Base-by-base conservation (phyloP, 1,284 basidiomycete genomes). In the Melampsora larici-populina region DNA sequence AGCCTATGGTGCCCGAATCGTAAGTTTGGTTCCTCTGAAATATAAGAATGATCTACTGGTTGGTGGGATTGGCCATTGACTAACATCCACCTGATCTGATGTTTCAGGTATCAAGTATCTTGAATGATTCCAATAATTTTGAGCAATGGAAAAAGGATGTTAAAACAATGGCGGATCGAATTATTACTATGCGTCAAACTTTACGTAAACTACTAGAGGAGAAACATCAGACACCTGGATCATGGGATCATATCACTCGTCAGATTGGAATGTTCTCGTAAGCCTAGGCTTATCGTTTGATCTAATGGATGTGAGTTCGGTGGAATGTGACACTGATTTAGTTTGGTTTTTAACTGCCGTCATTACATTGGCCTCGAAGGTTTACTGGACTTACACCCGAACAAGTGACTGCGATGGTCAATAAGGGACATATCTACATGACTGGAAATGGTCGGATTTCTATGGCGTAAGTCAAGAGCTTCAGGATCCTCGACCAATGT, bases 261-360 rank as follows among this genome's bases (percentile, higher is more conserved):
- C 93, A 96, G 87, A 95, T 95, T 84, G 93, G 93, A 78, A 93
- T 93, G 93, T 93, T 93, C 86, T 92, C 90, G 91, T 91, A 15
- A 29, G 60, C 60, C 40, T 40, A 21, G 65, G 15, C 51, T 69
- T 31, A 43, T 49, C 48, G 29, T 66, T 36, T 24, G 48, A 4
- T 69, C n/a, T 1, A 46, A 24, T 24, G 5, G 9, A 58, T 29
- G 17, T 3, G 55, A 58, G 55, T 4, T 58, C 4, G 11, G n/a
- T 13, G 64, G 36, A 46, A 46, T 46, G 43, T 40, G 11, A 3
- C 36, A 46, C 43, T 46, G 1, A 70, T 43, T 68, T 55, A 49
- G 65, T 69, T 79, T 82, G 49, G 49, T 79, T 82, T 82, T 67
- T 18, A n/a, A 0, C 55, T 58, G 7, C 7, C 36, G 36, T 8